Evolutionary conservation across 805 yeast genomes (phyloP).

Genomic region (Danielia oregonensis): DNA sequence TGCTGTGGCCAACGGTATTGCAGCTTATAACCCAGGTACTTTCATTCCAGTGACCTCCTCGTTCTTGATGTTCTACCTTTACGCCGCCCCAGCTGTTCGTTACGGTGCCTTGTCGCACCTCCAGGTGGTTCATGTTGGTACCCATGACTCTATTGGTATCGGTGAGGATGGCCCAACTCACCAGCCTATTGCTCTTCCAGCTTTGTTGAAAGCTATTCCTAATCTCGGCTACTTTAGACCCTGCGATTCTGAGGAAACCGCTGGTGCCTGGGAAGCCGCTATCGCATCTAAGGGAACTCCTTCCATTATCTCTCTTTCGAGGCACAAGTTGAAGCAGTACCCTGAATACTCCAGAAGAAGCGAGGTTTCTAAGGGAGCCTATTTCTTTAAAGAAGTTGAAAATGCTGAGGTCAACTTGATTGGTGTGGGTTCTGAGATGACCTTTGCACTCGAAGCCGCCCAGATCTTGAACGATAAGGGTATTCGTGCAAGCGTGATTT

Average conservation of each 20-base stretch:
- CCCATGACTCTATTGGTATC: conserved; percentile 55
- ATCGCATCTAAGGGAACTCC: conserved; percentile 18
- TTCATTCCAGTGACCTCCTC: conserved; percentile 38
- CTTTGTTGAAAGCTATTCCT: conserved; percentile 50
- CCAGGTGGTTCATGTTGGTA: conserved; percentile 47
- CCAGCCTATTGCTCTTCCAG: conserved; percentile 51
- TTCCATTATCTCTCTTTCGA: conserved; percentile 22
- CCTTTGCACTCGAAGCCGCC: conserved; percentile 4
- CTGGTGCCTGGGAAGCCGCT: conserved; percentile 42
- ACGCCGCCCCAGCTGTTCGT: conserved; percentile 52
- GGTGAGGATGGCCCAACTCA: conserved; percentile 62
- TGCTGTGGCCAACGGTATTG: conserved; percentile 28
- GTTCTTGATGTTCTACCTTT: conserved; percentile 34
- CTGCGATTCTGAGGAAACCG: conserved; percentile 50
- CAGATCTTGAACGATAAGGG: conserved; percentile 20
- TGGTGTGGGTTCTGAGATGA: conserved; percentile 1
- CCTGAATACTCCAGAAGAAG: conserved; percentile 18
- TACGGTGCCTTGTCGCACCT: conserved; percentile 45
- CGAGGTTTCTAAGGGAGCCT: conserved; percentile 25
- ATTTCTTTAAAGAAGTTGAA: conserved; percentile 20
- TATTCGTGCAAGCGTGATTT: conserved; percentile 20
- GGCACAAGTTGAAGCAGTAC: conserved; percentile 25
- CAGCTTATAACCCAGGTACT: conserved; percentile 30
- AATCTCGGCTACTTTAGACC: conserved; percentile 49
- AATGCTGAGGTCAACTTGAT: too few relatives aligned